These are phyloP conservation scores for Neurospora hispaniola DNA, from an alignment of 495 filamentous ascomycete genomes.

Conservation along the genomic window DNA sequence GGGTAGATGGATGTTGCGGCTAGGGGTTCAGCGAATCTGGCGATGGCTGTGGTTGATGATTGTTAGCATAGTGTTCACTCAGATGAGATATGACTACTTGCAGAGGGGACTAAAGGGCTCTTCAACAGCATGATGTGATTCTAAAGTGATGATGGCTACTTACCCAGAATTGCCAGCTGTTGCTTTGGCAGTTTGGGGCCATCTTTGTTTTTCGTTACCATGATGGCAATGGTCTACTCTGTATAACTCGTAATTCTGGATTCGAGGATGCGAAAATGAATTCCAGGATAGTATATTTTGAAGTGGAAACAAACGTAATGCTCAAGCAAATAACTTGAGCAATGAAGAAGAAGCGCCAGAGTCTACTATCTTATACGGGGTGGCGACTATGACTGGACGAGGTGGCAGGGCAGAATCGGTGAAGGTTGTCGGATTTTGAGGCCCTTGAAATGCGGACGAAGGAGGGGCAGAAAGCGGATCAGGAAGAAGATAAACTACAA, in stretches of 20 bases:
- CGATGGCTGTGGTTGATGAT: slow-evolving; percentile 41
- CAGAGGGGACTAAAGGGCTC: neutral
- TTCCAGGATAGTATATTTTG: no score
- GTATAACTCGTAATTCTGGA: neutral
- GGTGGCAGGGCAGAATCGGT: neutral
- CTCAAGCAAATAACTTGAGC: neutral
- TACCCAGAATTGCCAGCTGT: slow-evolving; percentile 54
- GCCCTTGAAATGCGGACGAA: neutral
- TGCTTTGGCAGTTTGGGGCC: slow-evolving; percentile 34
- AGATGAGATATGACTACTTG: neutral
- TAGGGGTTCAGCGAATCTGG: slow-evolving; percentile 77
- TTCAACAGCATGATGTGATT: neutral
- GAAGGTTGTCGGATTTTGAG: neutral
- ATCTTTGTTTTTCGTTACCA: slow-evolving; percentile 24
- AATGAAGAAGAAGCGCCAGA: neutral
- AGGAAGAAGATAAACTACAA: neutral
- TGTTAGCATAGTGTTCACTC: slow-evolving; percentile 13
- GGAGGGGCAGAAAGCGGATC: neutral
- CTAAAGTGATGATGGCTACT: slow-evolving; percentile 15
- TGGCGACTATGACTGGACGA: neutral
- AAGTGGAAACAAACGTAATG: neutral
- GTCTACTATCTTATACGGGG: neutral
- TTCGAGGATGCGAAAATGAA: no score
- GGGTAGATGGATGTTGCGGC: slow-evolving; percentile 78
- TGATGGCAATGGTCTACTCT: slow-evolving; percentile 7